Base-by-base conservation (phyloP, 768 basidiomycete genomes). In the Termitomyces sp. region DNA sequence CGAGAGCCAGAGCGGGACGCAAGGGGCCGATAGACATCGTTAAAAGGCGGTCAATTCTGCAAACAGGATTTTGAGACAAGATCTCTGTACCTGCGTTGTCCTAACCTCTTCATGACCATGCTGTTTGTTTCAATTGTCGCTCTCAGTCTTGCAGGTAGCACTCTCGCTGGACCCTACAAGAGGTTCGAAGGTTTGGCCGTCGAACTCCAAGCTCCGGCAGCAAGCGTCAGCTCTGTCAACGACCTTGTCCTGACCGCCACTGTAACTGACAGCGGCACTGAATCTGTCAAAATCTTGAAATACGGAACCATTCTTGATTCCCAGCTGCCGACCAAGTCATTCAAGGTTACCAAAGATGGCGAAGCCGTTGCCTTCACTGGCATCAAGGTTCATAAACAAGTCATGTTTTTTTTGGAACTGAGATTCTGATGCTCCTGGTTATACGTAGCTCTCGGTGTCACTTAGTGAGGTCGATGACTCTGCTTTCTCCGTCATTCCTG, bases 301-400 rank as follows among this genome's bases (percentile, higher is more conserved):
- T 80, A 78, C 63, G 77, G 72, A n/a, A 81, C 80, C 16, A 75
- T 81, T 58, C 74, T 81, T 58, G 79, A 81, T 67, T 71, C 69
- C 44, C 67, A 74, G 33, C 67, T 76, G n/a, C 77, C 79, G 6
- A 79, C 79, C 38, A 76, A 72, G 66, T 79, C 78, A 2, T 81
- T 82, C 68, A 69, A 66, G 8, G 74, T 81, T 62, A 78, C 72
- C 48, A 78, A 78, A 66, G 74, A 76, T 63, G 78, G 74, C 24
- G 55, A 67, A 20, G 67, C 65, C 3, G 78, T 79, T 39, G 55
- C 70, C 15, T 82, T 82, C 72, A 79, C 73, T 15, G 81, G 81
- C 24, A 64, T 79, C 61, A 78, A 79, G 74, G 77, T 81, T 50
- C 53, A 60, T 13, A 49, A 49, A 13, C 32, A 18, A 4, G 5